Conservation (phyloP, 1,284 basidiomycete genomes). For the Cryptococcus neoformans region DNA sequence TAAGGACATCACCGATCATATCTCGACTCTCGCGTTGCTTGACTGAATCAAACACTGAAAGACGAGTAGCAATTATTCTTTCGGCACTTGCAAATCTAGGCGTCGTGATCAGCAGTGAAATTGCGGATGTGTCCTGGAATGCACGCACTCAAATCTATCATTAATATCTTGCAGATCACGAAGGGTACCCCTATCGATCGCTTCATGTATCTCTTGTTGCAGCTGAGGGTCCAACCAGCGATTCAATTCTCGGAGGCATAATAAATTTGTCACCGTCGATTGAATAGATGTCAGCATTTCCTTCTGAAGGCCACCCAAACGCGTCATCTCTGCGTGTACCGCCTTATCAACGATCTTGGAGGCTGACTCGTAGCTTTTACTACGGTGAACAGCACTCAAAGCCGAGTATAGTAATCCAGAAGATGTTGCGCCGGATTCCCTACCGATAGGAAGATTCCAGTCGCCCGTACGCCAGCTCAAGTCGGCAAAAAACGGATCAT, state of each 20-base stretch:
- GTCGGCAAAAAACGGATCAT: slow-evolving; percentile 64
- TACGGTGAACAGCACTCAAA: slow-evolving; percentile 71
- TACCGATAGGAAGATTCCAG: slow-evolving; percentile 79
- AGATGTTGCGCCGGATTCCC: slow-evolving; percentile 42
- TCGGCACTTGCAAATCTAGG: slow-evolving; percentile 75
- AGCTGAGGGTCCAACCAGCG: slow-evolving; percentile 26
- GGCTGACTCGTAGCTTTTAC: slow-evolving; percentile 58
- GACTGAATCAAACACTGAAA: slow-evolving; percentile 73
- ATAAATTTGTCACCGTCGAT: slow-evolving; percentile 62
- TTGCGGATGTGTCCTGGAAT: too few species aligned
- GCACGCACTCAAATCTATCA: not conserved
- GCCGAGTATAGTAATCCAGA: slow-evolving; percentile 71
- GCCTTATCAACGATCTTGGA: slow-evolving; percentile 55
- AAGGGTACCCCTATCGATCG: slow-evolving; percentile 19
- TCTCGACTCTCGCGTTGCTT: slow-evolving; percentile 56
- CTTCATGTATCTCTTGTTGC: slow-evolving; percentile 51
- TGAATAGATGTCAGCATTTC: slow-evolving; percentile 75
- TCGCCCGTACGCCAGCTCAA: slow-evolving; percentile 85
- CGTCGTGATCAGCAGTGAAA: slow-evolving; percentile 1
- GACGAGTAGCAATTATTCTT: slow-evolving; percentile 72
- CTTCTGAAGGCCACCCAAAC: slow-evolving; percentile 63
- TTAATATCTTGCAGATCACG: slow-evolving; percentile 7
- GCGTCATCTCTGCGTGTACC: slow-evolving; percentile 61
- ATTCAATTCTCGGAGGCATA: slow-evolving; percentile 71
- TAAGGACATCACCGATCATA: slow-evolving; percentile 62